Percentiles rank a stretch among this genome's conserved stretches.
Conservation (phyloP, 306 rosid genomes). For the Boehmeria nivea region DNA sequence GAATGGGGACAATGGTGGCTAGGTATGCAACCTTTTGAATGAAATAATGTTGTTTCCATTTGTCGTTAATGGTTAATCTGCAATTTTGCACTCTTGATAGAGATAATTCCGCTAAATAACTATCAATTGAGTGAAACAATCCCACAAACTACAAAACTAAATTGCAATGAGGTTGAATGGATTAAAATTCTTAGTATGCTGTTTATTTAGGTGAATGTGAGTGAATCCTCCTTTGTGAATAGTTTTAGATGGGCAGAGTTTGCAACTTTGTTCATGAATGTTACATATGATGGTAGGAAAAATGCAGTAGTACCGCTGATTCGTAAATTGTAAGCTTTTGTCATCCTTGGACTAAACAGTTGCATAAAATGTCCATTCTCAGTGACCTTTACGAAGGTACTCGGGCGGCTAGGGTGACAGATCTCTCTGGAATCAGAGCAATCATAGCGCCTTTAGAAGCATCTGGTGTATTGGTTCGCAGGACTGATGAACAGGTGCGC, state of each 20-base stretch:
- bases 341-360: slow-evolving; percentile 11
- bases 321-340: neutral
- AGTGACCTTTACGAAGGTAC: slow-evolving; percentile 98
- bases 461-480: slow-evolving; percentile 66
- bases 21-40: too few species aligned
- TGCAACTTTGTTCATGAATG: slow-evolving; percentile 14
- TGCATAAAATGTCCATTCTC: slow-evolving; percentile 17
- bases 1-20: slow-evolving; percentile 99
- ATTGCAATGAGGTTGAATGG: too few species aligned
- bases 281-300: neutral
- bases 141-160: too few species aligned
- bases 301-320: neutral
- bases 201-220: too few species aligned
- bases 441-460: slow-evolving; percentile 70
- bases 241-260: too few species aligned
- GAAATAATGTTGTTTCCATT: too few species aligned
- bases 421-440: slow-evolving; percentile 66
- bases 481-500: slow-evolving; percentile 79
- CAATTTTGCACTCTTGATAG: too few species aligned
- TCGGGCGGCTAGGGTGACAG: slow-evolving; percentile 64
- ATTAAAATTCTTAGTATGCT: too few species aligned
- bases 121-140: too few species aligned
- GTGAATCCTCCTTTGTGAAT: too few species aligned
- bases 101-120: too few species aligned
- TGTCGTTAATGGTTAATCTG: too few species aligned